A percentile compares a stretch with the other conserved stretches of the same genome.
These are phyloP conservation scores for Anastatica hierochuntica DNA, from an alignment of 345 rosid genomes.

Conservation along the genomic window DNA sequence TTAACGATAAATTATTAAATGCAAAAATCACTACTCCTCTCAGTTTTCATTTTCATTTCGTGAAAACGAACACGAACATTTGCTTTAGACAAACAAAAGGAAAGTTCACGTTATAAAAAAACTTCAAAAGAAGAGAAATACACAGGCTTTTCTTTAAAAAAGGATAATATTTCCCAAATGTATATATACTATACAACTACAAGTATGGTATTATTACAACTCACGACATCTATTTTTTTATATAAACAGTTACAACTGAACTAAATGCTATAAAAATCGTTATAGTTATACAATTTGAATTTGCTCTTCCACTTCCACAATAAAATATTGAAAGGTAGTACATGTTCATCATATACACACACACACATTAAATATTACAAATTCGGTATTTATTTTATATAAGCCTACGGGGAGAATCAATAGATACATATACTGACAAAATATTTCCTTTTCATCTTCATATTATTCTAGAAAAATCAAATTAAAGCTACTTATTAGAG, in stretches of 20 bases:
- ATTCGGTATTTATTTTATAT: too few relatives aligned
- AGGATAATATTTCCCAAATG: neutral
- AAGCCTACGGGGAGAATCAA: slow-evolving; percentile 12
- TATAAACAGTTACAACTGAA: slow-evolving; percentile 1
- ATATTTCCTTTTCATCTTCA: slow-evolving; percentile 22
- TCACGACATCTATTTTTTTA: neutral
- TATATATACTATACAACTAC: too few relatives aligned
- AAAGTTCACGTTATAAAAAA: slow-evolving; percentile 2
- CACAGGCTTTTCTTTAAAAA: neutral
- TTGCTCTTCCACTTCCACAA: neutral
- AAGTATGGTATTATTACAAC: slow-evolving; percentile 4
- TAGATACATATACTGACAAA: slow-evolving; percentile 20
- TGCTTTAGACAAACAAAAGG: neutral
- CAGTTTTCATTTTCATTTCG: too few relatives aligned
- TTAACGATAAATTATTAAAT: too few relatives aligned
- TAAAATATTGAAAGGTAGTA: slow-evolving; percentile 13
- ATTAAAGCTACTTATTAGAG: slow-evolving; percentile 11
- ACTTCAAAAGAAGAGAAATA: slow-evolving; percentile 3
- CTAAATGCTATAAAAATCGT: slow-evolving; percentile 5
- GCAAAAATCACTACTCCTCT: too few relatives aligned
- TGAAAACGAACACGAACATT: too few relatives aligned
- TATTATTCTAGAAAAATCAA: slow-evolving; percentile 26
- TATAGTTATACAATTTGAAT: slow-evolving; percentile 13
- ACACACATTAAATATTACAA: neutral
- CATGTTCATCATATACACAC: slow-evolving; percentile 17